Percentiles rank a stretch among this genome's conserved stretches.
Conservation (phyloP, 345 rosid species). For the Gossypium stocksii region DNA sequence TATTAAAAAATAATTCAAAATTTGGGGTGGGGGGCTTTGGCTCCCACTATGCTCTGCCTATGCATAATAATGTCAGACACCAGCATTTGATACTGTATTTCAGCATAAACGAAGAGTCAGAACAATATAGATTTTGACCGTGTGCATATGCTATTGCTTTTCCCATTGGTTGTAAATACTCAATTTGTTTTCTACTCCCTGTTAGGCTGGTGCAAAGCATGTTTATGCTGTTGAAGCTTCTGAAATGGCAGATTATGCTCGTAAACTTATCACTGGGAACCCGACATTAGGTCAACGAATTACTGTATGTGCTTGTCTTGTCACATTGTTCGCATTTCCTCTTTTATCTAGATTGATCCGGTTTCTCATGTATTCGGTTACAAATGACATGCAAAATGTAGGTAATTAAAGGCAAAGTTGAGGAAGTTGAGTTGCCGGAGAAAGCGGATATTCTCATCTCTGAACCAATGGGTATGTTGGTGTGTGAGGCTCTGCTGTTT, state of each 20-base stretch:
- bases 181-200: neutral
- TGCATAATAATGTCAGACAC: no score
- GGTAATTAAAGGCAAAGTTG: constrained; percentile 96
- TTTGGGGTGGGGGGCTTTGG: no score
- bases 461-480: constrained; percentile 87
- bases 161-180: neutral
- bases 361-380: constrained; percentile 14
- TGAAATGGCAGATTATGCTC: constrained; percentile 97
- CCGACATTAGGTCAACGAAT: constrained; percentile 75
- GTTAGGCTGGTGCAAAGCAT: constrained; percentile 98
- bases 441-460: constrained; percentile 95
- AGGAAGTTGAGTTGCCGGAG: constrained; percentile 94
- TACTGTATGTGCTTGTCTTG: constrained; percentile 51
- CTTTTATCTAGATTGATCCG: neutral
- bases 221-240: constrained; percentile 99
- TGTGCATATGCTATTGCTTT: neutral
- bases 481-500: constrained; percentile 7
- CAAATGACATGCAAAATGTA: constrained; percentile 26
- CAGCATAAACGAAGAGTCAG: no score
- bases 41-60: no score
- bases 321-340: constrained; percentile 7
- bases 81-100: no score
- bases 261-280: constrained; percentile 89
- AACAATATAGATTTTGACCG: no score
- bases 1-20: no score